phyloP scores from a whole-genome alignment of 2,329 filamentous ascomycete species.

The Domatiomyces globalis region DNA sequence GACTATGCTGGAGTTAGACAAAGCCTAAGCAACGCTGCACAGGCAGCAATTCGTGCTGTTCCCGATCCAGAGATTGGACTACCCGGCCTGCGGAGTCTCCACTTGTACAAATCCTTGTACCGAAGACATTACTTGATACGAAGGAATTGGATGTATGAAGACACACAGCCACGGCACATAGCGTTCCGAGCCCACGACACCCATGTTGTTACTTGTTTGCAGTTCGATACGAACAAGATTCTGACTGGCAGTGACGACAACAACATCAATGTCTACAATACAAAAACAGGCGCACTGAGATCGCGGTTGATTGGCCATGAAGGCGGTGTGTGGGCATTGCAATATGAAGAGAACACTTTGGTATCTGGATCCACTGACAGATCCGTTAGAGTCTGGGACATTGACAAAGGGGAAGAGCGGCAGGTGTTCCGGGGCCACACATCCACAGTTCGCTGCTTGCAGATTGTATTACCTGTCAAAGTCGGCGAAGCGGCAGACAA shows the following conservation, averaged over 20 bases:
- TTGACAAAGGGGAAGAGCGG: conserved; percentile 79
- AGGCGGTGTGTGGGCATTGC: conserved; percentile 91
- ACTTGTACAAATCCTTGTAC: conserved; percentile 93
- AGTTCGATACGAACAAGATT: conserved; percentile 97
- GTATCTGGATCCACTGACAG: conserved; percentile 94
- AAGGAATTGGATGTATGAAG: conserved; percentile 74
- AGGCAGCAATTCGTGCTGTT: conserved; percentile 66
- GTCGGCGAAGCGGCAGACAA: conserved; percentile 59
- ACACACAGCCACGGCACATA: conserved; percentile 75
- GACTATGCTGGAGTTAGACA: conserved; percentile 45
- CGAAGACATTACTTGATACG: conserved; percentile 83
- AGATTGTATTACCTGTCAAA: conserved; percentile 79
- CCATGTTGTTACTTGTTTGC: conserved; percentile 92
- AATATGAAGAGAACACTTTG: conserved; percentile 87
- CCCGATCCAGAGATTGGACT: conserved; percentile 70
- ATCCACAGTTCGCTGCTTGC: conserved; percentile 79
- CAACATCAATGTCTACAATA: conserved; percentile 95
- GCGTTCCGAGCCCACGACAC: conserved; percentile 93
- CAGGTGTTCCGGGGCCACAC: conserved; percentile 97
- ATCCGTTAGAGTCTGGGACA: conserved; percentile 99
- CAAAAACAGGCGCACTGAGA: conserved; percentile 74
- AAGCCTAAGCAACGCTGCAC: conserved; percentile 75
- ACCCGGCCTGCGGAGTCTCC: conserved; percentile 63
- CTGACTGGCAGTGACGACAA: conserved; percentile 95
- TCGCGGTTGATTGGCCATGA: conserved; percentile 84